Base-by-base conservation (phyloP, 306 rosid species). In the Canavalia ensiformis region DNA sequence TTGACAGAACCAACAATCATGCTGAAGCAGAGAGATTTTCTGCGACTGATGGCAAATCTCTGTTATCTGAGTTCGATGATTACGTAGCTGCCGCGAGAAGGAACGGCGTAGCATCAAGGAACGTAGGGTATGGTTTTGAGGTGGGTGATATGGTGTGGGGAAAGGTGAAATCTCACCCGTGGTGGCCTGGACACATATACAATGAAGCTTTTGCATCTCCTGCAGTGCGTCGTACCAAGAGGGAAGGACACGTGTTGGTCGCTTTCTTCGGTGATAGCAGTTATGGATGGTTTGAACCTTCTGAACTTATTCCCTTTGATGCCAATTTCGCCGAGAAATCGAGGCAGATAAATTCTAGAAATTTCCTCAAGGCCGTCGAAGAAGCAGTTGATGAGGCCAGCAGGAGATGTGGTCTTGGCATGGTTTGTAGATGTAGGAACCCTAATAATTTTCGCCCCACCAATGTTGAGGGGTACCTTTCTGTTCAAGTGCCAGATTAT, bases 171-270 rank as follows among this genome's bases (percentile, higher is more conserved):
- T 96, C 99, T 45, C 99, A 96, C 78, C 99, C 99, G 0, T 96
- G 99, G 99, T 96, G 99, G 99, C 99, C 98, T 0, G 99, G 99
- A 2, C 98, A 90, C 31, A 93, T 96, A 75, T 96, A 82, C 59
- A 90, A 91, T 56, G 97, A 93, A 64, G 87, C 90, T 1, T 88
- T 96, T 13, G 99, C 94, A 0, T 70, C 97, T 18, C 76, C 94
- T 4, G 81, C 87, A 2, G 99, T 96, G 75, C 97, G 98, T 55
- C 89, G 97, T 0, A 77, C 91, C 0, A 69, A 91, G 73, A 84
- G 97, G 49, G 99, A 92, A 70, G 99, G 97, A 2, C 89, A 92
- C 67, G 87, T 93, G 0, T 68, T 96, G 90, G 99, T 93, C 80
- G 97, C 97, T 0, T 93, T 96, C 87, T 96, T 96, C 33, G 99